Percentiles rank a stretch among this genome's conserved stretches.
These are phyloP conservation scores for Dictyostelium brefeldianum DNA, from an alignment of 78 protist species.

Conservation along the genomic window DNA sequence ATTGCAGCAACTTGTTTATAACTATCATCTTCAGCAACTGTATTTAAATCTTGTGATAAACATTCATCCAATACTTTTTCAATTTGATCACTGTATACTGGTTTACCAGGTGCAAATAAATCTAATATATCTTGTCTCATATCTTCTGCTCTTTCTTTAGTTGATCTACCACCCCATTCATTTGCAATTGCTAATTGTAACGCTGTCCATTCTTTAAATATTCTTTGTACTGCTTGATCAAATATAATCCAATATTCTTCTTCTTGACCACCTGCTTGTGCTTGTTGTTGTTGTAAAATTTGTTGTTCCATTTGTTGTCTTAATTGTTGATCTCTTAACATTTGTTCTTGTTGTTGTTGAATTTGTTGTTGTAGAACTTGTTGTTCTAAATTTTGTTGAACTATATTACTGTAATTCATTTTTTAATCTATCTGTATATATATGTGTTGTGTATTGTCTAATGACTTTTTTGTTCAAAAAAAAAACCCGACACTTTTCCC, in stretches of 20 bases:
- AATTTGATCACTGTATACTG: constrained; percentile 56
- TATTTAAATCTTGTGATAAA: constrained; percentile 67
- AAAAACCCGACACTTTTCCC: neutral
- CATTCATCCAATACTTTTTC: constrained; percentile 39
- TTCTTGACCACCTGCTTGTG: neutral
- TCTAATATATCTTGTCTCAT: constrained; percentile 70
- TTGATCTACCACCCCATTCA: constrained; percentile 69
- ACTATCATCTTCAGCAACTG: constrained; percentile 63
- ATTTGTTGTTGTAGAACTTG: constrained; percentile 30
- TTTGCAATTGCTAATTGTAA: constrained; percentile 58
- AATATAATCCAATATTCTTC: constrained; percentile 48
- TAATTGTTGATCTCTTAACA: neutral
- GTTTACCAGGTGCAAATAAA: constrained; percentile 45
- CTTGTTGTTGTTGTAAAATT: neutral
- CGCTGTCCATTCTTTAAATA: constrained; percentile 77
- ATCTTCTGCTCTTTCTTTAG: constrained; percentile 46
- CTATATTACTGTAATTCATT: constrained; percentile 26
- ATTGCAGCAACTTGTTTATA: constrained; percentile 40
- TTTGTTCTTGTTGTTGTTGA: neutral
- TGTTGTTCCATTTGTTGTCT: neutral
- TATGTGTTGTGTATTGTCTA: too few relatives aligned
- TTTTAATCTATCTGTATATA: neutral
- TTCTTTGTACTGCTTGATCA: constrained; percentile 60
- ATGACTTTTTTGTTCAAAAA: too few relatives aligned
- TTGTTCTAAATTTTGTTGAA: constrained; percentile 10